Evolutionary conservation across 805 yeast genomes (phyloP).

Genomic region (Metschnikowia orientalis): DNA sequence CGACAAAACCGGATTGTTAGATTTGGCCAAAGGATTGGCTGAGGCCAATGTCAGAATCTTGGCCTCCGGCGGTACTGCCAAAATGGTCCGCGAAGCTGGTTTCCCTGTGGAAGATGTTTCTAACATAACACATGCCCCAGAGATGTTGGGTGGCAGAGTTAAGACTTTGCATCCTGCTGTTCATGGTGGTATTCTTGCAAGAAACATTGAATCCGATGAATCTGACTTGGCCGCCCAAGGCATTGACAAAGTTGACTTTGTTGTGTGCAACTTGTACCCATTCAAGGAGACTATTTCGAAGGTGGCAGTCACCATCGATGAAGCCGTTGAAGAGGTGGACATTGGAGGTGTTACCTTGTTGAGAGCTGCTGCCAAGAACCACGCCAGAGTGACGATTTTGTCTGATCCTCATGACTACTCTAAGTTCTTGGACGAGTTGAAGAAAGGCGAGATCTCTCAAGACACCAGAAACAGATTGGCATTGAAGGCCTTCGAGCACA

Average conservation of each 20-base stretch:
- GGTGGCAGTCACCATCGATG: constrained; percentile 90
- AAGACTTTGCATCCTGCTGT: constrained; percentile 98
- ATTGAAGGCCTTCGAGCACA: constrained; percentile 95
- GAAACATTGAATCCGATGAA: constrained; percentile 88
- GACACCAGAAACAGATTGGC: constrained; percentile 81
- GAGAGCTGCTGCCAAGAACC: constrained; percentile 99
- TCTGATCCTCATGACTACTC: constrained; percentile 95
- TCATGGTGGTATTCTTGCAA: constrained; percentile 95
- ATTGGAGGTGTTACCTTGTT: constrained; percentile 95
- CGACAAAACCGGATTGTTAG: constrained; percentile 94
- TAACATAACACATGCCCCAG: constrained; percentile 95
- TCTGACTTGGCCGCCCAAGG: constrained; percentile 82
- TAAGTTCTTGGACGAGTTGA: constrained; percentile 75
- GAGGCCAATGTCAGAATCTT: constrained; percentile 85
- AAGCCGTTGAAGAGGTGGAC: constrained; percentile 98
- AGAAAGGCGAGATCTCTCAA: constrained; percentile 64
- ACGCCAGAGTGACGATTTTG: constrained; percentile 89
- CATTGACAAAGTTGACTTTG: constrained; percentile 93
- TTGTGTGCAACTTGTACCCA: constrained; percentile 96
- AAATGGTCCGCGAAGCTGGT: constrained; percentile 91
- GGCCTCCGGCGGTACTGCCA: constrained; percentile 98
- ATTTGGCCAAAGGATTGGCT: constrained; percentile 90
- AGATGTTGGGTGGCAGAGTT: constrained; percentile 98
- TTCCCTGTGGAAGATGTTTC: constrained; percentile 97
- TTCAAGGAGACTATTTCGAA: constrained; percentile 96